Percentiles rank a stretch among this genome's conserved stretches.
phyloP scores from a whole-genome alignment of 306 rosid species.

The Hippophae tibetana region DNA sequence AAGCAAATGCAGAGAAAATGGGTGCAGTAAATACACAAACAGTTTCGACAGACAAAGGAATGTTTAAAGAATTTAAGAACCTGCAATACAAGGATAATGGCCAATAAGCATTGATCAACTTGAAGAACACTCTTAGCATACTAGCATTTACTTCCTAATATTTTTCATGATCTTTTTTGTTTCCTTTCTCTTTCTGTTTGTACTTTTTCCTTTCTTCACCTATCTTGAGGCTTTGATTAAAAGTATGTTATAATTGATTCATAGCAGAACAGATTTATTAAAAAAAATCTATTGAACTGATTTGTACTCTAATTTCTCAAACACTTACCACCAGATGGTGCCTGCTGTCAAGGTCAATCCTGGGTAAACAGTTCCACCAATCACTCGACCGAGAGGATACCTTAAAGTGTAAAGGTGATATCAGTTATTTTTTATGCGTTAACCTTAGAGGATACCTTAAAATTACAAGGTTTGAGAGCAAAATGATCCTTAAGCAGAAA shows the following conservation, averaged over 20 bases:
- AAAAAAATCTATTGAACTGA: no score
- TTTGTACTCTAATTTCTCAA: constrained; percentile 42
- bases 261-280: no score
- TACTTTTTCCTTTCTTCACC: no score
- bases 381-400: constrained; percentile 99
- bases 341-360: constrained; percentile 98
- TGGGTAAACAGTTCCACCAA: constrained; percentile 97
- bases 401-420: constrained; percentile 30
- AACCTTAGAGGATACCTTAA: constrained; percentile 10
- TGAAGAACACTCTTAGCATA: constrained; percentile 3
- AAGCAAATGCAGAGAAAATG: constrained; percentile 90
- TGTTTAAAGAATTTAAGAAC: constrained; percentile 74
- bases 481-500: constrained; percentile 4
- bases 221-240: no score
- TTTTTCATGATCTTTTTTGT: not conserved
- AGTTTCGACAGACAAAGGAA: constrained; percentile 93
- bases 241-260: no score
- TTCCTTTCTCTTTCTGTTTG: no score
- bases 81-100: constrained; percentile 32
- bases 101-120: constrained; percentile 11
- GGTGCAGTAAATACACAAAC: constrained; percentile 98
- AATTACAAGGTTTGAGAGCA: constrained; percentile 4
- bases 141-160: not conserved
- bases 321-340: constrained; percentile 72
- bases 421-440: constrained; percentile 11